Conservation (phyloP, 495 filamentous ascomycete species). For the Talaromyces ruber region DNA sequence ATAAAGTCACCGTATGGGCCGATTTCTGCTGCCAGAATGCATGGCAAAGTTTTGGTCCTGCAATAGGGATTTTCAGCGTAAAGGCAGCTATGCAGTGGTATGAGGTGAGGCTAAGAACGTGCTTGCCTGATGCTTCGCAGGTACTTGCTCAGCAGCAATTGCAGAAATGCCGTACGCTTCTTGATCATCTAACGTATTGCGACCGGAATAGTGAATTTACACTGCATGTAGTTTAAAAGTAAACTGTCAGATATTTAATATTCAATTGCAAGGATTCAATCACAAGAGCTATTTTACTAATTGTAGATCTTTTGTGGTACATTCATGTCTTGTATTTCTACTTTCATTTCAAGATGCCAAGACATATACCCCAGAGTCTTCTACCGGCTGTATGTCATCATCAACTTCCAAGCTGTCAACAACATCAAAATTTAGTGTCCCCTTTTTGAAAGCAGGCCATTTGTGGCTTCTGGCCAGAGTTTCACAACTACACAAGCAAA, state of each 20-base stretch:
- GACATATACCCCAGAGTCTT: not conserved
- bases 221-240: not conserved
- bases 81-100: slow-evolving; percentile 1
- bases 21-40: slow-evolving; percentile 2
- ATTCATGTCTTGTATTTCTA: not conserved
- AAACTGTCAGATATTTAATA: not conserved
- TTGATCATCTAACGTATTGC: not conserved
- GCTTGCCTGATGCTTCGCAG: not conserved
- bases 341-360: not conserved
- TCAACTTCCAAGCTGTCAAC: not conserved
- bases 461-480: not conserved
- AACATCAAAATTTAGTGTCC: not conserved
- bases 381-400: not conserved
- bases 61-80: not conserved
- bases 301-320: not conserved
- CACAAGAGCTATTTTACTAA: not conserved
- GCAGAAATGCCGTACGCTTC: not conserved
- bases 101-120: not conserved
- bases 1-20: not conserved
- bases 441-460: not conserved
- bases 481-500: not conserved
- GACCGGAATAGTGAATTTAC: not conserved
- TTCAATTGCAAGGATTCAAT: not conserved
- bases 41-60: not conserved
- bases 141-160: not conserved